phyloP scores from a whole-genome alignment of 257 asterid genomes.

The Echites panduratus region DNA sequence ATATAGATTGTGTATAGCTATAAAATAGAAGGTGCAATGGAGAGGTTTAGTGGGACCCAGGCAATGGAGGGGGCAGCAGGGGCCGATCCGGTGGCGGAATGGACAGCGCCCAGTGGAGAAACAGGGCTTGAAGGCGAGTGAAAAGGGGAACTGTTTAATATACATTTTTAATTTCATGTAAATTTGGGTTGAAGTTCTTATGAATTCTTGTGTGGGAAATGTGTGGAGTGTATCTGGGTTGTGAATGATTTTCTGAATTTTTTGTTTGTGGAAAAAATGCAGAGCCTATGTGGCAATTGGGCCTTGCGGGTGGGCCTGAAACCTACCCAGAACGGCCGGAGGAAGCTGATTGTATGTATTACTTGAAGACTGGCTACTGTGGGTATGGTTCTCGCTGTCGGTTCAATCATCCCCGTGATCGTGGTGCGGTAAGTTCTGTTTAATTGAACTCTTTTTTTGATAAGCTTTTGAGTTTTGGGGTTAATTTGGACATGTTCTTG shows the following conservation, averaged over 20 bases:
- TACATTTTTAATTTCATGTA: conserved; percentile 25
- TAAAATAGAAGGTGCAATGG: conserved; percentile 22
- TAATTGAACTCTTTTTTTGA: neutral
- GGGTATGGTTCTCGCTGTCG: conserved; percentile 91
- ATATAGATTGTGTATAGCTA: conserved; percentile 23
- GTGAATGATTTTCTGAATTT: conserved; percentile 13
- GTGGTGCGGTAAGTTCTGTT: conserved; percentile 35
- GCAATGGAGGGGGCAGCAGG: conserved; percentile 29
- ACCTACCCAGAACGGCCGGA: conserved; percentile 84
- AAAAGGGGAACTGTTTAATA: neutral
- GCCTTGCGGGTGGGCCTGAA: conserved; percentile 58
- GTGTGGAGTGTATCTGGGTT: conserved; percentile 11
- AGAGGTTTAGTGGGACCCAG: conserved; percentile 29
- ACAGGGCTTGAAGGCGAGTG: conserved; percentile 44
- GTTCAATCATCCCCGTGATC: conserved; percentile 91
- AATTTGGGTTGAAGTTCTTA: conserved; percentile 25
- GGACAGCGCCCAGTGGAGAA: conserved; percentile 33
- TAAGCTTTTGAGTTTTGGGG: neutral
- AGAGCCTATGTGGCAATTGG: conserved; percentile 96
- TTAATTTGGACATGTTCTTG: conserved; percentile 10
- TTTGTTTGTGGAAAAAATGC: conserved; percentile 39
- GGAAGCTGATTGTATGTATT: conserved; percentile 84
- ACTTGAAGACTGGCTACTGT: conserved; percentile 85
- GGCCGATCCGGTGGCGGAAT: conserved; percentile 36
- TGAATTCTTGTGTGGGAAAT: conserved; percentile 16